Base-by-base conservation (phyloP, 2,329 filamentous ascomycete species). In the Fusarium floridanum region DNA sequence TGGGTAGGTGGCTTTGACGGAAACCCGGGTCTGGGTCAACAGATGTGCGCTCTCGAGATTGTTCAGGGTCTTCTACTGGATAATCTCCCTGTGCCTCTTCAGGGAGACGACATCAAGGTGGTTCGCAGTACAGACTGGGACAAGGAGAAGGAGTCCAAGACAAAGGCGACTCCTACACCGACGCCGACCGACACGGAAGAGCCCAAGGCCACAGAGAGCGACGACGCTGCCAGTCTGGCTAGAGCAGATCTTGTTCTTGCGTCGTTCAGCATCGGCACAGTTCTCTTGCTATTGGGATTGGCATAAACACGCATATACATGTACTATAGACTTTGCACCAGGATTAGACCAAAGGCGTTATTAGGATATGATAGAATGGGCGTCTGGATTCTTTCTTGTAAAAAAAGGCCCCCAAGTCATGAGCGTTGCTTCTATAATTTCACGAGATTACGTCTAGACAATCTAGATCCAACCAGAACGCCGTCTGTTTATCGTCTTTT, bases 21-120 rank as follows among this genome's bases (percentile, higher is more conserved):
- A 41, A 83, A 81, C 27, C 80, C 83, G 0, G 90, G 90, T 3
- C 84, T 92, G 7, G 91, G 91, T 6, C 89, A 91, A 81, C 87
- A 92, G 79, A 90, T 93, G 89, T 88, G 86, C 65, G 91, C 90
- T 1, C 85, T 93, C 60, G 91, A 92, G 82, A 86, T 87, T 1
- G 84, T 93, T 17, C 91, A 92, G 78, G 90, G 90, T 4, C 83
- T 92, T 4, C 82, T 93, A 59, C 83, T 85, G 16, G 77, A 81
- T 16, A 76, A 83, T 6, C 83, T 86, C 2, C 68, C 79, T 5
- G 80, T 85, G 7, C 90, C 90, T 1, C 81, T 89, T 37, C 82
- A 82, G 76, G 85, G 83, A 9, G 82, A 84, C 17, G 82, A 88
- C 55, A 88, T 90, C 78, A 83, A 86, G 79, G 81, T 82, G 29